phyloP scores from a whole-genome alignment of 2,329 filamentous ascomycete species.

The Parastagonospora nodorum region DNA sequence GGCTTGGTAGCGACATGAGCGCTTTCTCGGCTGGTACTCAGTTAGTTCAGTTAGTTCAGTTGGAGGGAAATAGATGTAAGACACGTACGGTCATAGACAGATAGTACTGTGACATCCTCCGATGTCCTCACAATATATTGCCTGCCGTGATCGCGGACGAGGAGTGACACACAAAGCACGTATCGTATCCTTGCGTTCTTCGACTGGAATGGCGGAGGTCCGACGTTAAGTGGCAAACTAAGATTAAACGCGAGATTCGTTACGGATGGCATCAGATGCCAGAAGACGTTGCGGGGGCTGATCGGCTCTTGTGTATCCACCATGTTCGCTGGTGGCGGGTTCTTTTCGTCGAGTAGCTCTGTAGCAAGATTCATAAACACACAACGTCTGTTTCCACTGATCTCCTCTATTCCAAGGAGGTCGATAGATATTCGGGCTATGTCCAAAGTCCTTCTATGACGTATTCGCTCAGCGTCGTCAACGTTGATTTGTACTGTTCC shows the following conservation, averaged over 20 bases:
- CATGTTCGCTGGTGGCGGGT: constrained; percentile 58
- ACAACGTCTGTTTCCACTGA: constrained; percentile 50
- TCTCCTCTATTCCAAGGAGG: constrained; percentile 59
- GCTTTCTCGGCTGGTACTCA: constrained; percentile 55
- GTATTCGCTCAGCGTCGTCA: constrained; percentile 52
- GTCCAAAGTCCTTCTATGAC: constrained; percentile 52
- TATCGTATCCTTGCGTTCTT: constrained; percentile 59
- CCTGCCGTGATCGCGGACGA: constrained; percentile 55
- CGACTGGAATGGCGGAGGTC: constrained; percentile 59
- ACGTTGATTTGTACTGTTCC: constrained; percentile 55
- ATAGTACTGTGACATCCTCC: constrained; percentile 56
- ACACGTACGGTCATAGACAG: constrained; percentile 59
- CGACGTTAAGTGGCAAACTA: constrained; percentile 59
- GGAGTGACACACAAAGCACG: constrained; percentile 53
- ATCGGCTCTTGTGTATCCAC: constrained; percentile 51
- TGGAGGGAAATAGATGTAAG: not conserved
- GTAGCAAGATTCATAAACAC: constrained; percentile 59
- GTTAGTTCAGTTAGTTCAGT: constrained; percentile 17
- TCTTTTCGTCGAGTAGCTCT: constrained; percentile 56
- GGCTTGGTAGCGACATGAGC: constrained; percentile 58
- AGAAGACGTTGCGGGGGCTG: constrained; percentile 49
- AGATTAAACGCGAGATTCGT: constrained; percentile 58
- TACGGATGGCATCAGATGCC: constrained; percentile 55
- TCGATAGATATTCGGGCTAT: constrained; percentile 58
- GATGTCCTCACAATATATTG: constrained; percentile 57